Base-by-base conservation (phyloP, 1,284 basidiomycete species). In the Phylloboletellus chloephorus region DNA sequence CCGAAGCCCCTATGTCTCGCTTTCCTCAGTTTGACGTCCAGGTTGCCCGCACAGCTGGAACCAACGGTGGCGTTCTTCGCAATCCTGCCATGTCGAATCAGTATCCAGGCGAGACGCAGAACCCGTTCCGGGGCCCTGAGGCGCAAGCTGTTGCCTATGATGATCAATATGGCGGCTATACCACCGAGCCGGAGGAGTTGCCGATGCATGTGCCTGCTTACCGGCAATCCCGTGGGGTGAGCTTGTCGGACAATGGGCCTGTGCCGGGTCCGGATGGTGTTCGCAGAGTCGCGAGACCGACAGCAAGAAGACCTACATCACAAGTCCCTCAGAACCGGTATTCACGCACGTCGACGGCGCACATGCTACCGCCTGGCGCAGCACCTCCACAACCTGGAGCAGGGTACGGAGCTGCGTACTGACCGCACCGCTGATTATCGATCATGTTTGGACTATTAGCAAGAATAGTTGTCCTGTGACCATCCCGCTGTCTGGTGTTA, bases 191-290 rank as follows among this genome's bases (percentile, higher is more conserved):
- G 7, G 70, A 71, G 26, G 66, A 71, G 31, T 57, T 63, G 19
- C 44, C 56, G 39, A 57, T 55, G 39, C 59, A 54, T 41, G 46
- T 55, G 32, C 48, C 54, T 37, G 49, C 23, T 33, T 47, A 52
- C 40, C 55, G 56, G 38, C 58, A 54, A 52, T 65, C 58, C 9
- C 72, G 83, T 13, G 88, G 89, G 22, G 72, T 93, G 23, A 81
- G 79, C 38, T 62, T 93, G 44, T 76, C 76, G 35, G 90, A 93
- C 54, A 70, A 75, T 50, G 90, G 90, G 11, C 87, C 86, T 34
- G 85, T 91, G 2, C 79, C 84, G 33, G 76, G 76, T 21, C 77
- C 81, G 5, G 81, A 87, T 4, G 82, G 79, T 28, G 86, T 88
- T 12, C 74, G 86, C 26, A 67, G 86, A 42, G 80, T 88, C 15